Conservation (phyloP, 148 eudicot genomes). For the Fagopyrum esculentum region DNA sequence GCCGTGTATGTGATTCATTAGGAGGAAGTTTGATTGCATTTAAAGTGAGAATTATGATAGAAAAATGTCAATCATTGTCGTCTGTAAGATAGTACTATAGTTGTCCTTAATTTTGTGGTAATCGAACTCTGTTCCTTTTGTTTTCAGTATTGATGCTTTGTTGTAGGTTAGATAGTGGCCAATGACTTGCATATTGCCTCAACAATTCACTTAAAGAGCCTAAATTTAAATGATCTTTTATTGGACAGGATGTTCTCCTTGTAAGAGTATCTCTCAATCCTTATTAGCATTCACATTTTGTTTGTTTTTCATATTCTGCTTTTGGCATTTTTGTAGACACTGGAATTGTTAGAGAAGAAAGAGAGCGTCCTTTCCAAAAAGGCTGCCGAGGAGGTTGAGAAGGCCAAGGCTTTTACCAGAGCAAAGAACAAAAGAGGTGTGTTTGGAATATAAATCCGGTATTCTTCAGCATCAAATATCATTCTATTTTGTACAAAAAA, state of each 20-base stretch:
- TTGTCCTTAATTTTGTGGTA: background rate
- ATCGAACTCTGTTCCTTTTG: no score
- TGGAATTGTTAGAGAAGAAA: constrained; percentile 42
- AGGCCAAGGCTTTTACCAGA: constrained; percentile 34
- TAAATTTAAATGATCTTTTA: background rate
- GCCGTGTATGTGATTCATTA: background rate
- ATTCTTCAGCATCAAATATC: background rate
- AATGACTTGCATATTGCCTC: no score
- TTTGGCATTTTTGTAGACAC: constrained; percentile 19
- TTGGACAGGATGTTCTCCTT: background rate
- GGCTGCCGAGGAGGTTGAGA: constrained; percentile 37
- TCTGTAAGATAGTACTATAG: background rate
- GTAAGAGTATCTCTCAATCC: background rate
- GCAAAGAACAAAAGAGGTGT: constrained; percentile 39
- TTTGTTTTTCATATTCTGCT: background rate
- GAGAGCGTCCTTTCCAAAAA: constrained; percentile 33
- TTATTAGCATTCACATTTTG: no score
- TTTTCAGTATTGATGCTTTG: no score
- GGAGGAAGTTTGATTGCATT: background rate
- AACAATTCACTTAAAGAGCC: no score
- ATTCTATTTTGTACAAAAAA: background rate
- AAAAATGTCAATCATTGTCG: background rate
- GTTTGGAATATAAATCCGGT: background rate
- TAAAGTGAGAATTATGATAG: background rate
- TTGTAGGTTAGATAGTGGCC: no score